phyloP scores from a whole-genome alignment of 768 basidiomycete species.

The Panellus pusillus region DNA sequence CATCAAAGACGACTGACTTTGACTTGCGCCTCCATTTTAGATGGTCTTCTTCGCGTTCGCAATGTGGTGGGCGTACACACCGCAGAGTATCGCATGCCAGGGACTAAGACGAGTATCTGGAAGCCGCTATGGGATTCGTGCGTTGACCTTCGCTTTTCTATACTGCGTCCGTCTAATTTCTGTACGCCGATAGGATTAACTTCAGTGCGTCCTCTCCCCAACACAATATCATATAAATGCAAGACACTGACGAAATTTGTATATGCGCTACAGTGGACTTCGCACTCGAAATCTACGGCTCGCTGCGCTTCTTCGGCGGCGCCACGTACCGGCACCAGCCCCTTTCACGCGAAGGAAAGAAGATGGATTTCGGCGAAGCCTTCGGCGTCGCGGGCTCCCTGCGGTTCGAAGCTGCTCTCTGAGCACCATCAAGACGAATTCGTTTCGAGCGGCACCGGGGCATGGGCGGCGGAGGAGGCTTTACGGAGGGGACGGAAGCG shows the following conservation, averaged over 20 bases:
- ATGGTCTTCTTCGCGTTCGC: constrained; percentile 79
- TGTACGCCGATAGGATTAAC: constrained; percentile 29
- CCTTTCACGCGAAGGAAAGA: constrained; percentile 2
- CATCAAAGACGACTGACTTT: no score
- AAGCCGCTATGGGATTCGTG: constrained; percentile 7
- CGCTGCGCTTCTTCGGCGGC: constrained; percentile 58
- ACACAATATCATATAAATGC: no score
- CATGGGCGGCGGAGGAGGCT: no score
- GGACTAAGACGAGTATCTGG: constrained; percentile 3
- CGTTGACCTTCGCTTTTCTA: neutral
- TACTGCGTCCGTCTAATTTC: neutral
- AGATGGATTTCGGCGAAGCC: constrained; percentile 36
- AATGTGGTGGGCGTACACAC: constrained; percentile 85
- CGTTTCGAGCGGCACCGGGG: no score
- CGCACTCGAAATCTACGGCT: constrained; percentile 57
- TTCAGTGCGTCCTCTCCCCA: constrained; percentile 25
- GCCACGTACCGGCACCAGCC: constrained; percentile 26
- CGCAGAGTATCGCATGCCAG: constrained; percentile 57
- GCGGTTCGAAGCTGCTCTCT: neutral
- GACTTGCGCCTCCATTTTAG: no score
- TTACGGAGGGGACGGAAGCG: neutral
- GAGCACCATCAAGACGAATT: neutral
- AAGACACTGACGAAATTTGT: neutral
- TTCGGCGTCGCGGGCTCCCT: constrained; percentile 32
- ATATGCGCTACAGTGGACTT: no score